A percentile compares a stretch with the other conserved stretches of the same genome.
phyloP scores from a whole-genome alignment of 2,329 filamentous ascomycete genomes.

The Fusarium fracticaudum region DNA sequence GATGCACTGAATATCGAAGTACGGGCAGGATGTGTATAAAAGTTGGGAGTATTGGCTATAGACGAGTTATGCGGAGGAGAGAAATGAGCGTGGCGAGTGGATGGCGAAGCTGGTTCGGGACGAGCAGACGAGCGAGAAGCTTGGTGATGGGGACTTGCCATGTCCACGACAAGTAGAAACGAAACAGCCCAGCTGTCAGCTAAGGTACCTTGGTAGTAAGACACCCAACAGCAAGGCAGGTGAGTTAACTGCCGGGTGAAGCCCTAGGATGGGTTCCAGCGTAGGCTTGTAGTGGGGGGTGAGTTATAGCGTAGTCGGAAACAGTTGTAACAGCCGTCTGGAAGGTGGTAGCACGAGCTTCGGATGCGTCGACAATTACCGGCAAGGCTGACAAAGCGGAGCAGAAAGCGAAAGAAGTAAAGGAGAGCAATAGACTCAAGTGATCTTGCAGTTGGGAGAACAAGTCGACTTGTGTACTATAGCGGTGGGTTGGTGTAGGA shows the following conservation, averaged over 20 bases:
- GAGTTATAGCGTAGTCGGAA: constrained; percentile 17
- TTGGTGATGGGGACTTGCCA: constrained; percentile 40
- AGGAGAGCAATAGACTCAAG: constrained; percentile 2
- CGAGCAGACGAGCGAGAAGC: constrained; percentile 35
- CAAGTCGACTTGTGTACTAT: constrained; percentile 24
- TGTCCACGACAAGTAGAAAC: constrained; percentile 29
- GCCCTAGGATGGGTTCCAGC: constrained; percentile 21
- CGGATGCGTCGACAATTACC: constrained; percentile 5
- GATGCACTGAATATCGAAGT: constrained; percentile 60
- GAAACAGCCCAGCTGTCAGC: not conserved
- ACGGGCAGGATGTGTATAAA: constrained; percentile 45
- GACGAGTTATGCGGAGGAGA: constrained; percentile 26
- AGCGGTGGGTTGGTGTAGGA: constrained; percentile 7
- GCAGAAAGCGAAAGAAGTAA: not conserved
- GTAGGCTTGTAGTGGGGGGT: constrained; percentile 25
- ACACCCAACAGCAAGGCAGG: constrained; percentile 9
- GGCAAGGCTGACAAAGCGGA: not conserved
- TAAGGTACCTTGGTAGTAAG: not conserved
- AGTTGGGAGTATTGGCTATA: constrained; percentile 31
- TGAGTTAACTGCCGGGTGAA: constrained; percentile 14
- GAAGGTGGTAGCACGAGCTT: constrained; percentile 28
- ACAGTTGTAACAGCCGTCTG: constrained; percentile 22
- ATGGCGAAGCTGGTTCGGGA: constrained; percentile 34
- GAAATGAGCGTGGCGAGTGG: constrained; percentile 31
- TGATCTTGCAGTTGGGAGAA: constrained; percentile 19